Percentiles rank a stretch among this genome's conserved stretches.
phyloP scores from a whole-genome alignment of 1,284 basidiomycete genomes.

The Kalmanozyma brasiliensis region DNA sequence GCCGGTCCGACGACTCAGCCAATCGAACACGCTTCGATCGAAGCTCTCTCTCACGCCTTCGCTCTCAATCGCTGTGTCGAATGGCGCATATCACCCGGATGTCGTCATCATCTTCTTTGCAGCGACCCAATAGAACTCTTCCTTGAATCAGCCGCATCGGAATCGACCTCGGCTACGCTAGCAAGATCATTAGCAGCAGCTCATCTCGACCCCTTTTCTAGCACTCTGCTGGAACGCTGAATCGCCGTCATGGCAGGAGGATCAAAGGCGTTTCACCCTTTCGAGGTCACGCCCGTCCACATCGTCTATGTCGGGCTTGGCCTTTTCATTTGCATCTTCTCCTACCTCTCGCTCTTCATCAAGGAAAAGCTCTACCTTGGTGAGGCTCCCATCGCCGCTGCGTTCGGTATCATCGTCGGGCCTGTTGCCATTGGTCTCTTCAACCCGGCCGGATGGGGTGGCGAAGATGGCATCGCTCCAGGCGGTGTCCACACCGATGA shows the following conservation, averaged over 20 bases:
- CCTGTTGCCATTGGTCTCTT: slow-evolving; percentile 87
- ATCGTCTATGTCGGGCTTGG: slow-evolving; percentile 65
- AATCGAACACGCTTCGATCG: too few species aligned
- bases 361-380: slow-evolving; percentile 94
- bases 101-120: slow-evolving; percentile 28
- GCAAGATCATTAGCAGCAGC: neutral
- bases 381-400: slow-evolving; percentile 93
- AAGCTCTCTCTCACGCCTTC: too few species aligned
- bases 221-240: neutral
- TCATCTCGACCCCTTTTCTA: too few species aligned
- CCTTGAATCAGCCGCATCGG: neutral
- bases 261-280: slow-evolving; percentile 58
- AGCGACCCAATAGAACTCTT: slow-evolving; percentile 18
- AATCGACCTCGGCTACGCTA: neutral
- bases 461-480: slow-evolving; percentile 70
- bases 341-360: slow-evolving; percentile 92
- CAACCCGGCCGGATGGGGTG: slow-evolving; percentile 84
- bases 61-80: slow-evolving; percentile 4
- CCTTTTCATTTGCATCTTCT: slow-evolving; percentile 75
- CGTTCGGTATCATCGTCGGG: slow-evolving; percentile 88
- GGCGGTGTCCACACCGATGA: slow-evolving; percentile 76
- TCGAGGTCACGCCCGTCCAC: slow-evolving; percentile 64
- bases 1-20: too few species aligned
- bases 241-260: slow-evolving; percentile 34
- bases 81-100: slow-evolving; percentile 24